Conservation (phyloP, 2,329 filamentous ascomycete species). For the Fusarium odoratissimum region DNA sequence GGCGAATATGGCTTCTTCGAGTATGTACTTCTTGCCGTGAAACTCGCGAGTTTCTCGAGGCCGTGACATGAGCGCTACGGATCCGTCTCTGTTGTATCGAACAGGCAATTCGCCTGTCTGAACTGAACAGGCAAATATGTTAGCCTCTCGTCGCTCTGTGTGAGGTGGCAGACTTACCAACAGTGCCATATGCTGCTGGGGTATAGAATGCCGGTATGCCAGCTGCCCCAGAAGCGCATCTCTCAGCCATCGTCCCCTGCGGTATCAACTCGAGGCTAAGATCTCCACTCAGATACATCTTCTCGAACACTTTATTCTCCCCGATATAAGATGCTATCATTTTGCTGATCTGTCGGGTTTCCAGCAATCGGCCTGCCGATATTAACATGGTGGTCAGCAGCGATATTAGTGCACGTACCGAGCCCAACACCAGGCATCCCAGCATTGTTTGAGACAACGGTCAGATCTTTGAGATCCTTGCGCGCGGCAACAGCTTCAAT, state of each 20-base stretch:
- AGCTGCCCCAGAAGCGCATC: constrained; percentile 84
- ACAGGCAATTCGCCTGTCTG: constrained; percentile 88
- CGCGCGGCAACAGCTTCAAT: constrained; percentile 68
- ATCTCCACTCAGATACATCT: constrained; percentile 86
- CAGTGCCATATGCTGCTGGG: constrained; percentile 82
- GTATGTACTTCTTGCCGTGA: constrained; percentile 85
- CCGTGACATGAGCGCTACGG: constrained; percentile 74
- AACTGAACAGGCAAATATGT: constrained; percentile 54
- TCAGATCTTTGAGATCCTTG: constrained; percentile 77
- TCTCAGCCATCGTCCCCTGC: constrained; percentile 88
- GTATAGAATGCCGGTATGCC: constrained; percentile 94
- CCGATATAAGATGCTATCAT: constrained; percentile 94
- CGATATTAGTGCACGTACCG: constrained; percentile 55
- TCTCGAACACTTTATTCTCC: constrained; percentile 91
- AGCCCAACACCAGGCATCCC: constrained; percentile 84
- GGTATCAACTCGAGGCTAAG: constrained; percentile 90
- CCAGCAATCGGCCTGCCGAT: constrained; percentile 1
- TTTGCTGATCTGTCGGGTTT: constrained; percentile 77
- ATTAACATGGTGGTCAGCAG: constrained; percentile 64
- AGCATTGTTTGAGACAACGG: constrained; percentile 92
- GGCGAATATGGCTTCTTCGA: constrained; percentile 86
- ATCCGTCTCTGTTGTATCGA: constrained; percentile 78
- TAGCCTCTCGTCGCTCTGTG: accelerated
- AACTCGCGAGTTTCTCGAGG: constrained; percentile 91
- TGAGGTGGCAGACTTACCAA: constrained; percentile 49